Evolutionary conservation across 768 basidiomycete species (phyloP).

Genomic region (Auricularia cornea): DNA sequence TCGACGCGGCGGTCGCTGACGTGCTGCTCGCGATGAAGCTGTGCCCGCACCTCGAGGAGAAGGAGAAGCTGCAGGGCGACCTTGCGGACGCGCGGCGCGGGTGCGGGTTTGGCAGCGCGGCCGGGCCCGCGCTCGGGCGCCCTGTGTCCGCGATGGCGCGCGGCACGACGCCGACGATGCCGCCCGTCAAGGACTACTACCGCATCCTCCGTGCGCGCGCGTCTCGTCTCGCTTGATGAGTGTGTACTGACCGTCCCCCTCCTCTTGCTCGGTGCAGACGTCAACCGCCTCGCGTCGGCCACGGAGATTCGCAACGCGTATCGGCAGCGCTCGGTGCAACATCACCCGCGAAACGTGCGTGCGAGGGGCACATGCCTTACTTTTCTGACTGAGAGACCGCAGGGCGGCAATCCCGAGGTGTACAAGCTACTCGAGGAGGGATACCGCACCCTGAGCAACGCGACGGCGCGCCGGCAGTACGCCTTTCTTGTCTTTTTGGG

Average conservation of each 20-base stretch:
- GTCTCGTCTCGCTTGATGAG: neutral
- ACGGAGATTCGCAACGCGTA: conserved; percentile 86
- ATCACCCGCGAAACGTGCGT: neutral
- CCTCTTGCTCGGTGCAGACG: neutral
- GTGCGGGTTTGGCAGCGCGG: neutral
- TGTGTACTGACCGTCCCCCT: neutral
- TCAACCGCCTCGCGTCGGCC: conserved; percentile 27
- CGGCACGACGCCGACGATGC: neutral
- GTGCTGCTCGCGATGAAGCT: conserved; percentile 67
- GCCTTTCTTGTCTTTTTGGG: neutral
- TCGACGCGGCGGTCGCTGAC: conserved; percentile 60
- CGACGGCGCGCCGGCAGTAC: conserved; percentile 49
- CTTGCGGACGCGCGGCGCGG: neutral
- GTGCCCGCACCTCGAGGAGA: conserved; percentile 16
- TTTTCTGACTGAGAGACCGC: conserved; percentile 2
- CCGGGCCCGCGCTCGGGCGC: neutral
- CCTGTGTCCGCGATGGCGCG: neutral
- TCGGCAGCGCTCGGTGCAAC: conserved; percentile 59
- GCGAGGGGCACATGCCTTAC: conserved; percentile 5
- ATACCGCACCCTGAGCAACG: conserved; percentile 72
- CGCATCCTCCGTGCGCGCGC: conserved; percentile 51
- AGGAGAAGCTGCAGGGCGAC: neutral
- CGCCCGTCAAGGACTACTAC: conserved; percentile 62
- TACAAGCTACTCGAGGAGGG: conserved; percentile 91
- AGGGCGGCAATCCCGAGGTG: conserved; percentile 93